Percentiles rank a stretch among this genome's conserved stretches.
phyloP scores from a whole-genome alignment of 192 early-diverging fungal genomes.

The Dispira simplex region DNA sequence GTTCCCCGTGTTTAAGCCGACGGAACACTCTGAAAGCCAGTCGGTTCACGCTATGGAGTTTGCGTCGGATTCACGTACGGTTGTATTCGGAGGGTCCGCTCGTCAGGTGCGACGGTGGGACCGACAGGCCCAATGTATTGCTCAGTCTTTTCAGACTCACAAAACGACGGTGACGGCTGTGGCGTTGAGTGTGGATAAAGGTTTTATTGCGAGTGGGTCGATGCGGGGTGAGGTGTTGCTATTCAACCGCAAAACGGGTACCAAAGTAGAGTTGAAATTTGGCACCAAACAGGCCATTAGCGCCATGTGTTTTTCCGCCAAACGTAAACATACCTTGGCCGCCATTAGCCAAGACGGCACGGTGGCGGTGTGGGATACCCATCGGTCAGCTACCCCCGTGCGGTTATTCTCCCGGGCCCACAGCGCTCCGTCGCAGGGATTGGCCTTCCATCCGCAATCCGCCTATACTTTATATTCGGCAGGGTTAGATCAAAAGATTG shows the following conservation, averaged over 20 bases:
- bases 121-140: slow-evolving; percentile 6
- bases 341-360: slow-evolving; percentile 9
- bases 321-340: slow-evolving; percentile 3
- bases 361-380: slow-evolving; percentile 10
- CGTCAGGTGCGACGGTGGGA: slow-evolving; percentile 7
- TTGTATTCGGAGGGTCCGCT: neutral
- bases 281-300: slow-evolving; percentile 3
- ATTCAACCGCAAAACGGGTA: slow-evolving; percentile 9
- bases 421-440: neutral
- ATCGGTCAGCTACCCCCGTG: neutral
- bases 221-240: slow-evolving; percentile 5
- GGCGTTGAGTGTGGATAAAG: slow-evolving; percentile 6
- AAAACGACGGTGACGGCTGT: slow-evolving; percentile 2
- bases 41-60: neutral
- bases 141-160: slow-evolving; percentile 11
- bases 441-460: neutral
- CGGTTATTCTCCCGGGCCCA: slow-evolving; percentile 5
- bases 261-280: slow-evolving; percentile 6
- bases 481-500: slow-evolving; percentile 8
- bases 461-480: neutral
- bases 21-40: neutral
- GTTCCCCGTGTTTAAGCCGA: neutral
- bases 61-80: slow-evolving; percentile 9
- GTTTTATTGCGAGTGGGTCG: slow-evolving; percentile 5
- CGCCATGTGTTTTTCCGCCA: neutral